Evolutionary conservation across 805 yeast genomes (phyloP), one percentile per base, ranked within the genome.

Genomic region (Suhomyces sp.): DNA sequence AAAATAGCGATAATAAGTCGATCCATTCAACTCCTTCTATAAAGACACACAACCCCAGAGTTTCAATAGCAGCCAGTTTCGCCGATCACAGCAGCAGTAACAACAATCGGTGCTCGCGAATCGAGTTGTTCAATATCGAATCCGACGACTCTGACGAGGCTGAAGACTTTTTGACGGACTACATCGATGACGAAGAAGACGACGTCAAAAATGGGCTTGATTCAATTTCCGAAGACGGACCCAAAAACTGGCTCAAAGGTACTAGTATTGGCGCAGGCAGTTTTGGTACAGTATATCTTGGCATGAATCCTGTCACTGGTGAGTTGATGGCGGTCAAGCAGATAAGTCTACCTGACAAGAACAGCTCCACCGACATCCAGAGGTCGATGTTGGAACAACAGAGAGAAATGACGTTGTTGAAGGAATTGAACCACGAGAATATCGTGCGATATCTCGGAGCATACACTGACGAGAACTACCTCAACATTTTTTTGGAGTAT

Each of bases 281-380:
- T 54, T 94, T 91, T 75, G 99, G 98, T 29, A 85, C 89, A 1
- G 99, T 94, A 1, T 92, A 87, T 56, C 72, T 94, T 35, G 99
- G 97, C 0, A 84, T 94, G 84, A 89, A 92, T 64, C 87, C 96
- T 1, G 69, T 86, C 31, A 91, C 96, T 0, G 99, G 99, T 43
- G 98, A 91, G 64, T 75, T 94, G 48, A 89, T 93, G 96, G 99
- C 98, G 0, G 97, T 94, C 17, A 94, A 94, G 64, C 97, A 92
- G 66, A 97, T 94, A 1, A 87, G 86, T 45, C 65, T 92, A 15
- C 85, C 87, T 1, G 67, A 72, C 33, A 73, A 75, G 31, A 59
- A 54, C 61, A 68, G 73, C 49, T 56, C 73, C 44, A 53, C 61
- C 31, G 71, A 68, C 43, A 60, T 62, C 53, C 71, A 68, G 47